Base-by-base conservation (phyloP, 2,329 filamentous ascomycete genomes). In the Conoideocrella luteorostrata region DNA sequence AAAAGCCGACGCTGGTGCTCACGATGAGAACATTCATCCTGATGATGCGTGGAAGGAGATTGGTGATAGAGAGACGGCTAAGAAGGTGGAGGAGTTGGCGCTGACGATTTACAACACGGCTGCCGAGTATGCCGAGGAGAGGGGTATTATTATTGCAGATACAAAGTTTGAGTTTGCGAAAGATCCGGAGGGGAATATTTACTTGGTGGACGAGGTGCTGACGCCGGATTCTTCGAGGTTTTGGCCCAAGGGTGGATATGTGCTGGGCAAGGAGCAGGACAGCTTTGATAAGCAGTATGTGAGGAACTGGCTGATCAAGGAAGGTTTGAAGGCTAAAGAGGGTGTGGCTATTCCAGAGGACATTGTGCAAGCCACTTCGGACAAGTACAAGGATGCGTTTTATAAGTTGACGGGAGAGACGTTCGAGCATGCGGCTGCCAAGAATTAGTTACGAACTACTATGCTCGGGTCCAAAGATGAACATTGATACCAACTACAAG, bases 251-350 rank as follows among this genome's bases (percentile, higher is more conserved):
- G 80, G 80, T 34, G 73, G 73, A 60, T 60, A 58, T 41, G 75
- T 81, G 59, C 65, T 86, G 15, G 89, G 90, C 2, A 74, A 73
- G 49, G 75, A 84, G 45, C 88, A 94, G 69, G 76, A 84, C 43
- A 93, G 86, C 65, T 93, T 91, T 53, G 90, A 96, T 62, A 96
- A 96, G 74, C 85, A 90, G 68, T 83, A 76, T 56, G 63, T 95
- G 52, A 73, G 90, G 28, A 83, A 96, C 66, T 96, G 88, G 86
- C 64, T 96, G 56, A 84, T 81, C 3, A 66, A 62, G 38, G 72
- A 84, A 46, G 86, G 85, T 1, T 63, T 94, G 33, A 62, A 60
- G 51, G 60, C 58, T 38, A 60, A 60, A 49, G 93, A 13, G 66
- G 66, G 49, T 82, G 56, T 59, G 17, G 33, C 38, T 7, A 46